Percentiles rank a stretch among this genome's conserved stretches.
Conservation (phyloP, 1,139 yeast species). For the Debaryomyces sp. region DNA sequence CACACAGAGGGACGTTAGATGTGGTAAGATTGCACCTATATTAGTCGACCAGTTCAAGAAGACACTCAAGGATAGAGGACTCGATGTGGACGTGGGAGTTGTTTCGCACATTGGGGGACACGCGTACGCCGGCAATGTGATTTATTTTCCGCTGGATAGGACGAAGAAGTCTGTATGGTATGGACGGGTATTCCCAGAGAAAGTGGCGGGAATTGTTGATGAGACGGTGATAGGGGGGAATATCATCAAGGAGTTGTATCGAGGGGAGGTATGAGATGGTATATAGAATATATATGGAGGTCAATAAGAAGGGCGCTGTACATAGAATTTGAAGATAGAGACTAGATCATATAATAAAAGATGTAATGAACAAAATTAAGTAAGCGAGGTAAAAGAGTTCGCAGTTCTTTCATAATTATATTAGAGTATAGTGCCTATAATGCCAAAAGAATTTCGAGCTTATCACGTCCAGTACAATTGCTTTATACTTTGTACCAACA, state of each 20-base stretch:
- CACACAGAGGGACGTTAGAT: slow-evolving; percentile 59
- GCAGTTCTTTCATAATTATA: no score
- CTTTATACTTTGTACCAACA: no score
- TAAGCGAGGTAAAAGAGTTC: no score
- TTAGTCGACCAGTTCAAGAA: slow-evolving; percentile 51
- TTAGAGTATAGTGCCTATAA: no score
- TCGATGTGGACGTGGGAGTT: slow-evolving; percentile 49
- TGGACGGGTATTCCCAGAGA: slow-evolving; percentile 65
- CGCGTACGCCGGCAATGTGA: slow-evolving; percentile 74
- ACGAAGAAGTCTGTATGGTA: slow-evolving; percentile 62
- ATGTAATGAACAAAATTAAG: no score
- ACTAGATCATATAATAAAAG: neutral
- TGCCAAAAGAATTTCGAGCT: no score
- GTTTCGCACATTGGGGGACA: slow-evolving; percentile 80
- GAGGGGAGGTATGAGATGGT: slow-evolving; percentile 37
- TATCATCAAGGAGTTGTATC: slow-evolving; percentile 55
- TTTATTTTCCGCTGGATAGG: slow-evolving; percentile 48
- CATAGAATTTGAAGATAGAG: neutral
- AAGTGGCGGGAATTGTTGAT: slow-evolving; percentile 65
- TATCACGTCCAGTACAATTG: no score
- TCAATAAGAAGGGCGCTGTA: neutral
- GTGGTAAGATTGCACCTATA: slow-evolving; percentile 67
- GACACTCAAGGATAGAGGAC: slow-evolving; percentile 36
- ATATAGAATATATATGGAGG: no score
- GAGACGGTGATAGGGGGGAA: slow-evolving; percentile 51